phyloP scores from a whole-genome alignment of 306 rosid genomes.

The Lupinus albus region DNA sequence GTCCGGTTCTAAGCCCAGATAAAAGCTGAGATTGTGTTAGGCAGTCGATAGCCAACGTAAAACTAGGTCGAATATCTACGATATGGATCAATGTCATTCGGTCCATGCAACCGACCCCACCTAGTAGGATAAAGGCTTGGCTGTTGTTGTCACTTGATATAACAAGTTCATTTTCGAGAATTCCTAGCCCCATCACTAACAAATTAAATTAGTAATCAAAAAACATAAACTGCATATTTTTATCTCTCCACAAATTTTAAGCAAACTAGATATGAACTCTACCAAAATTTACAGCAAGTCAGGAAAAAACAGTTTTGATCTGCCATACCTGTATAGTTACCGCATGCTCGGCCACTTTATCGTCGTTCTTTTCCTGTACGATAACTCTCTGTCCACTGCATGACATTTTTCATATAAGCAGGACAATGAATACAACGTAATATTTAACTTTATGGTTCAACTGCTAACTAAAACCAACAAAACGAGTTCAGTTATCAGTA shows the following conservation, averaged over 20 bases:
- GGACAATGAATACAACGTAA: neutral
- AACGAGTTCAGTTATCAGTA: conserved; percentile 27
- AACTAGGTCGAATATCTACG: too few species aligned
- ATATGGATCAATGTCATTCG: too few species aligned
- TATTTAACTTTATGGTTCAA: conserved; percentile 13
- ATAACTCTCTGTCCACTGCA: conserved; percentile 87
- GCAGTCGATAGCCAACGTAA: too few species aligned
- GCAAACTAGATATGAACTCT: conserved; percentile 11
- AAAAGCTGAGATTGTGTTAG: too few species aligned
- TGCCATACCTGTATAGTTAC: conserved; percentile 85
- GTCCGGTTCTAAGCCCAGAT: conserved; percentile 19
- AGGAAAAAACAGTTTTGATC: conserved; percentile 31
- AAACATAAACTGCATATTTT: neutral
- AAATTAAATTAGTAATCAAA: conserved; percentile 15
- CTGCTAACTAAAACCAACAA: conserved; percentile 29
- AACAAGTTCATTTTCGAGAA: conserved; percentile 26
- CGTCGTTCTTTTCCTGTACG: conserved; percentile 74
- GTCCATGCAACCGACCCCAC: too few species aligned
- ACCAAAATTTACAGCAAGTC: conserved; percentile 2
- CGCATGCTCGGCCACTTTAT: conserved; percentile 67
- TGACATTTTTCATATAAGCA: conserved; percentile 38
- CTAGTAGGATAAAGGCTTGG: too few species aligned
- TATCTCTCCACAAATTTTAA: neutral
- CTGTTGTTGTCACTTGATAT: conserved; percentile 20
- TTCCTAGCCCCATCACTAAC: neutral